A percentile compares a stretch with the other conserved stretches of the same genome.
Evolutionary conservation across 768 basidiomycete species (phyloP).

Genomic region (Amanita polypyramis): DNA sequence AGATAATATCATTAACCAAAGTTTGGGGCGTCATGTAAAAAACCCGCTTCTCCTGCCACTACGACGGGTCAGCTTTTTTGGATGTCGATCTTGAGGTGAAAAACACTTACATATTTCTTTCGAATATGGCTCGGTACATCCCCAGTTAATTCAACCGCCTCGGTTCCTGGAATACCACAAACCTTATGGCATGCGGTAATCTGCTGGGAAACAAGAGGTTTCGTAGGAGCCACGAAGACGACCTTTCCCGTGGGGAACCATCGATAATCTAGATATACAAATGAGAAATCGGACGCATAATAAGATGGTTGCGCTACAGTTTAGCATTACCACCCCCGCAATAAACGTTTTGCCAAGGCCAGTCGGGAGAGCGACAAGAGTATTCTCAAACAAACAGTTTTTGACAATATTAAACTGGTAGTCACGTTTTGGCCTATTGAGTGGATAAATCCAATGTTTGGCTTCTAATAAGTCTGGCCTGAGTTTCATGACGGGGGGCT

Average conservation of each 20-base stretch:
- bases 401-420: slow-evolving; percentile 94
- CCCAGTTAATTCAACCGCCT: slow-evolving; percentile 85
- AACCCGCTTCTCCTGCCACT: slow-evolving; percentile 80
- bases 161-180: slow-evolving; percentile 84
- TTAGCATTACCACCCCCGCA: slow-evolving; percentile 93
- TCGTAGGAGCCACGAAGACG: slow-evolving; percentile 92
- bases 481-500: slow-evolving; percentile 75
- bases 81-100: background rate
- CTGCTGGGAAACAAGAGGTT: slow-evolving; percentile 93
- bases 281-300: background rate
- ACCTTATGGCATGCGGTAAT: slow-evolving; percentile 86
- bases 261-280: slow-evolving; percentile 54
- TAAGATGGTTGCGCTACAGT: slow-evolving; percentile 32
- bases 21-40: slow-evolving; percentile 98
- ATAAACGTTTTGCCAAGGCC: slow-evolving; percentile 98
- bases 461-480: slow-evolving; percentile 66
- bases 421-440: slow-evolving; percentile 79
- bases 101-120: slow-evolving; percentile 42
- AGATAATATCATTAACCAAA: slow-evolving; percentile 73
- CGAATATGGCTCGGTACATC: slow-evolving; percentile 45
- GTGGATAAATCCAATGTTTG: slow-evolving; percentile 86
- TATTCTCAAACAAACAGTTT: slow-evolving; percentile 82
- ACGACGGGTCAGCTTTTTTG: background rate
- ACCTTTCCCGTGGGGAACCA: slow-evolving; percentile 93
- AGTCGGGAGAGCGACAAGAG: slow-evolving; percentile 89